Evolutionary conservation across 192 early-diverging fungal species (phyloP), one percentile per base, ranked within the genome.

Genomic region (Coemansia javaensis): DNA sequence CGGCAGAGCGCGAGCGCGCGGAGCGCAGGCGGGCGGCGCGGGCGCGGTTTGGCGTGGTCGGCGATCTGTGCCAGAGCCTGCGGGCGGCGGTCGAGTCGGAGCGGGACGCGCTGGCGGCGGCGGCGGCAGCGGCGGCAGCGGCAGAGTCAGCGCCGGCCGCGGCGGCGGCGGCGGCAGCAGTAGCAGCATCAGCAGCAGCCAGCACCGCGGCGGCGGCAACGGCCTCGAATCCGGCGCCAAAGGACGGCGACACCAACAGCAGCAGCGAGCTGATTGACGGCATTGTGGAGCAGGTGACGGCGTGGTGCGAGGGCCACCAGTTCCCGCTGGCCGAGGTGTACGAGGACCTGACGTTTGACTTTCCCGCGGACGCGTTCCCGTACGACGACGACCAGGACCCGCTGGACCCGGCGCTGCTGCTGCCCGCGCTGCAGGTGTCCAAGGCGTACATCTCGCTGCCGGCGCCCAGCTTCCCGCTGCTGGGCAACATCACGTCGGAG

Each of bases 401-500:
- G 22, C 67, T 75, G 24, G 82, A 82, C 50, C 79, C 78, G 35
- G 66, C 80, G n/a, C 68, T 81, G 57, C 57, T 89, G n/a, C 64
- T 89, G 38, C 79, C 84, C 35, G 78, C 79, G 5, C 64, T 89
- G 38, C 68, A 82, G 13, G 80, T 87, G 45, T 81, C 86, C 32
- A 80, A 82, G 41, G 71, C 78, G 32, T 66, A 75, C n/a, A 71
- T 85, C 30, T 67, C 80, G 33, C 63, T 89, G 40, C 76, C 80
- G 5, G 79, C 79, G 10, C 63, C 82, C 6, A 59, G 63, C 28
- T 89, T 87, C 40, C 81, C 79, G 33, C 55, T 85, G 25, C 56
- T 89, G 22, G 85, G 84, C 40, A 79, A 83, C 44, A 74, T 88
- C 41, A 86, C 82, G 18, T 77, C 65, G 20, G 82, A 85, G 47